Evolutionary conservation across 257 asterid genomes (phyloP), one percentile per base, ranked within the genome.

Genomic region (Lycium ferocissimum): DNA sequence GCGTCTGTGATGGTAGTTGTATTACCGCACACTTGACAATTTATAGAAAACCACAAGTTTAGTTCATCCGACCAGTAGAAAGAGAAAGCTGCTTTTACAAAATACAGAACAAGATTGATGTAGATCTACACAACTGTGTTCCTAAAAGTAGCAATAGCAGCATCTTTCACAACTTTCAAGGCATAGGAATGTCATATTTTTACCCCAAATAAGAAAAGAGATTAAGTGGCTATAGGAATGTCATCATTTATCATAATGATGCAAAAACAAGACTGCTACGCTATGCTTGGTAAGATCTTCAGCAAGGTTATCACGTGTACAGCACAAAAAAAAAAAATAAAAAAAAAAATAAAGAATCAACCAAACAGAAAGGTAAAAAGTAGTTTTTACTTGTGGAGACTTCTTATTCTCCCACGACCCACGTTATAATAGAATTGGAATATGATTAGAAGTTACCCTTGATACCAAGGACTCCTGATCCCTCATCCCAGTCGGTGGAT

Each of bases 1-100:
- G 80, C 26, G 98, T 97, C 86, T 95, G 99, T 45, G 98, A 97
- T 78, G 99, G 99, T 70, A 97, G 90, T 90, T 97, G 99, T 87
- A 97, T 97, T 79, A 97, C 98, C 79, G 98, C 99, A 89, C 99
- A 97, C 99, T 95, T 84, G 59, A 81, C 70, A 88, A 22, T 62
- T 51, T 9, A 11, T 53, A 35, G 82, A 76, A 75, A 26, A 76
- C 45, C 62, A 76, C 63, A 26, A 51, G 82, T 53, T 76, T 26
- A 76, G 82, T 76, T 76, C 82, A 76, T 53, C 65, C 1, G 43
- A 76, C 82, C 82, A 22, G 63, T 26, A 76, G 47, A 76, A 54
- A 49, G 82, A 76, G 82, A 40, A 43, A 51, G 63, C 45, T 12
- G n/a, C 6, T 75, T 20, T 53, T 47, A 75, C 59, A 22, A 75